A percentile compares a stretch with the other conserved stretches of the same genome.
phyloP scores from a whole-genome alignment of 1,139 yeast species.

The Blastobotrys ciferrii region DNA sequence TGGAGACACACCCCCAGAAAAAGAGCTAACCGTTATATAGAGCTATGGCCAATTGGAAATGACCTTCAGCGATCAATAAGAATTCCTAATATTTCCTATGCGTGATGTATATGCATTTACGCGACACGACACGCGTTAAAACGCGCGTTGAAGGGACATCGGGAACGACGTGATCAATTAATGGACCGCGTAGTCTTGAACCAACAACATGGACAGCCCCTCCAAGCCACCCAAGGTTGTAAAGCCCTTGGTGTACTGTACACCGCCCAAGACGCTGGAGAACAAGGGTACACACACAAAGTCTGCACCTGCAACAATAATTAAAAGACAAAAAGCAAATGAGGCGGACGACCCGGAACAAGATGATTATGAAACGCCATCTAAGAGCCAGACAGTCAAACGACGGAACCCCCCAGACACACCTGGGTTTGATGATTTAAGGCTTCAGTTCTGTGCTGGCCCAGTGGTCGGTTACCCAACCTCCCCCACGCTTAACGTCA shows the following conservation, averaged over 20 bases:
- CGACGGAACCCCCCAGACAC: slow-evolving; percentile 12
- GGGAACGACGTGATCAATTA: background rate
- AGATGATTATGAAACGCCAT: background rate
- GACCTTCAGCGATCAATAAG: too few species aligned
- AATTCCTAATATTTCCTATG: too few species aligned
- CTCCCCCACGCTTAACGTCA: slow-evolving; percentile 19
- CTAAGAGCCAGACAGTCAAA: background rate
- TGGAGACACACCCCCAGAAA: too few species aligned
- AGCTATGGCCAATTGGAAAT: too few species aligned
- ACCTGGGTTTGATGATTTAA: slow-evolving; percentile 19
- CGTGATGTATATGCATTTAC: too few species aligned
- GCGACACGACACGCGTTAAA: background rate
- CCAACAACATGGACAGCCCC: slow-evolving; percentile 6
- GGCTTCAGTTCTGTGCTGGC: slow-evolving; percentile 18
- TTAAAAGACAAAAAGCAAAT: slow-evolving; percentile 1
- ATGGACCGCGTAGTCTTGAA: background rate
- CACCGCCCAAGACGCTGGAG: background rate
- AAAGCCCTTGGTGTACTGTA: background rate
- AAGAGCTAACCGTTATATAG: too few species aligned
- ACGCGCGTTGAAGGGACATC: background rate
- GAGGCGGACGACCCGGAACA: background rate
- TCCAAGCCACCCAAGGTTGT: background rate
- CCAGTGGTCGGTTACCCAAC: slow-evolving; percentile 20
- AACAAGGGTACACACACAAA: background rate
- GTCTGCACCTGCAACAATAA: background rate